A percentile compares a stretch with the other conserved stretches of the same genome.
These are phyloP conservation scores for Tolypocladium paradoxum DNA, from an alignment of 2,329 filamentous ascomycete species.

Conservation along the genomic window DNA sequence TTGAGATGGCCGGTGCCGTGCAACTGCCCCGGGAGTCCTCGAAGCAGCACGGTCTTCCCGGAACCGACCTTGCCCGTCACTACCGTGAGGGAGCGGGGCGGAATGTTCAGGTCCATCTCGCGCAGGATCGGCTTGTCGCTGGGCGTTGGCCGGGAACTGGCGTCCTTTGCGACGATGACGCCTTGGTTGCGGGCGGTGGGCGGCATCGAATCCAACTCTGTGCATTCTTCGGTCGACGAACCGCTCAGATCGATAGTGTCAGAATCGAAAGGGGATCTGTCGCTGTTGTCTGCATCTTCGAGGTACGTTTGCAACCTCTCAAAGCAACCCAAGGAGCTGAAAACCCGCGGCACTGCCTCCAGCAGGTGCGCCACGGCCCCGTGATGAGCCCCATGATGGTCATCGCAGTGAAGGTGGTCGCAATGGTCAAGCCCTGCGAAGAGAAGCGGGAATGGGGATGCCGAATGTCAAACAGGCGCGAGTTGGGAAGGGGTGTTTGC, in stretches of 20 bases:
- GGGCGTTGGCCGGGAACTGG: background rate
- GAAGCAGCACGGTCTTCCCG: conserved; percentile 8
- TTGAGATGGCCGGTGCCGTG: background rate
- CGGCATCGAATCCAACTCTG: background rate
- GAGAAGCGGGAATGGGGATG: conserved; percentile 7
- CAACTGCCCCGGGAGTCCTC: conserved; percentile 8
- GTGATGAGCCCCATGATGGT: conserved; percentile 12
- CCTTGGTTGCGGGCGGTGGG: background rate
- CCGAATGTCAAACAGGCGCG: conserved; percentile 10
- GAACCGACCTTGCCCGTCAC: conserved; percentile 10
- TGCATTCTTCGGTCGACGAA: background rate
- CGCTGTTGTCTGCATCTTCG: background rate
- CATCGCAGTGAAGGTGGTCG: conserved; percentile 12
- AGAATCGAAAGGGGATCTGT: background rate
- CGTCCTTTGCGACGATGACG: background rate
- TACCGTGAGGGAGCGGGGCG: conserved; percentile 2
- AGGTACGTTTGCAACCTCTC: conserved; percentile 10
- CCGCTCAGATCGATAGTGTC: background rate
- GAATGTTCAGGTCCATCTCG: conserved; percentile 1
- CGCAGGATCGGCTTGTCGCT: background rate
- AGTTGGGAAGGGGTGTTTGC: conserved; percentile 5
- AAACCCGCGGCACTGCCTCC: conserved; percentile 9
- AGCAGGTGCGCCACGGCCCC: conserved; percentile 10
- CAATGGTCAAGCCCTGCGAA: background rate
- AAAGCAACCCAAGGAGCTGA: conserved; percentile 13